Conservation (phyloP, 345 rosid species). For the Citrus trifoliata region DNA sequence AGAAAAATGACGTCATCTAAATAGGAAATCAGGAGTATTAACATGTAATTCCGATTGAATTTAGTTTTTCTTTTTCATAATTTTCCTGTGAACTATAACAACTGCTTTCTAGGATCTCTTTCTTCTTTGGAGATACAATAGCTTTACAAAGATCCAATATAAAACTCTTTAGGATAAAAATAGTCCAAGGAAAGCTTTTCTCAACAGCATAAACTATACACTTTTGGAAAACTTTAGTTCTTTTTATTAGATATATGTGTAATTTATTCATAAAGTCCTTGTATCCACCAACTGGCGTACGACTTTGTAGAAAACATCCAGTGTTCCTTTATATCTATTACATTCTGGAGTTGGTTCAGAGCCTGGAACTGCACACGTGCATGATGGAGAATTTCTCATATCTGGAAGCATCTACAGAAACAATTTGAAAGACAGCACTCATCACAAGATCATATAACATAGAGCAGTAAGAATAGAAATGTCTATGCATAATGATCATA, state of each 20-base stretch:
- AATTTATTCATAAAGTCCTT: not conserved
- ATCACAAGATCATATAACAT: not conserved
- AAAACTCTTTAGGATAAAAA: not conserved
- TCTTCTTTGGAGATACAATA: not conserved
- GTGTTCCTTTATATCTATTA: conserved; percentile 75
- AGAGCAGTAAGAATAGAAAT: not conserved
- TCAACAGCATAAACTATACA: not conserved
- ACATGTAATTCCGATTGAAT: not conserved
- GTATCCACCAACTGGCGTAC: conserved; percentile 58
- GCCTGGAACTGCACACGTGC: conserved; percentile 51
- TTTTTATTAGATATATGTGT: not conserved
- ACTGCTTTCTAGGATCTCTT: not conserved
- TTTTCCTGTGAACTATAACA: not conserved
- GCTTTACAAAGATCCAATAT: not conserved
- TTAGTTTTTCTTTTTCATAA: not conserved
- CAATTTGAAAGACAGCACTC: not conserved
- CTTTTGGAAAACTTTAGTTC: not conserved
- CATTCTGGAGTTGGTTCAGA: conserved; percentile 55
- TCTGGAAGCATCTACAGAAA: conserved; percentile 50
- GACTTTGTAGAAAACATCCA: conserved; percentile 81
- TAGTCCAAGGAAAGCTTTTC: not conserved
- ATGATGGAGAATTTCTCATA: conserved; percentile 43
- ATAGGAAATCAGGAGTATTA: not conserved
- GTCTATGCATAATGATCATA: not conserved
- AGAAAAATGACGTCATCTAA: not conserved